phyloP scores from a whole-genome alignment of 495 filamentous ascomycete species.

The Talaromyces adpressus region DNA sequence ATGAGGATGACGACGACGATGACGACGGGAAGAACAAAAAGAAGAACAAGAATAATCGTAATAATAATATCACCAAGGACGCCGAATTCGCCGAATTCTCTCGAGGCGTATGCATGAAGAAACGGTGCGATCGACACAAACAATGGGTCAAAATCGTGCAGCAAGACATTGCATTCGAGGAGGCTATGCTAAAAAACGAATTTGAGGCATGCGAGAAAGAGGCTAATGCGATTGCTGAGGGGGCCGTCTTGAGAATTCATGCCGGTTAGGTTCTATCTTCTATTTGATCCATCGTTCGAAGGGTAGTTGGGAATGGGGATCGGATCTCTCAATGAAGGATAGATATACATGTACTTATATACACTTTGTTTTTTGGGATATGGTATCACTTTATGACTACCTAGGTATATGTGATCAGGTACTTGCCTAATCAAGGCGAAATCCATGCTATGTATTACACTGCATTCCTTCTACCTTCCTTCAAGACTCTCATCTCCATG shows the following conservation, averaged over 20 bases:
- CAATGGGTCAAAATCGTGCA: constrained; percentile 47
- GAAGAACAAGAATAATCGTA: constrained; percentile 17
- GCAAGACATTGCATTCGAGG: constrained; percentile 42
- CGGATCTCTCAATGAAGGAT: neutral
- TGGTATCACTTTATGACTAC: neutral
- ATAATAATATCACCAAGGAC: constrained; percentile 9
- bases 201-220: constrained; percentile 38
- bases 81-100: constrained; percentile 20
- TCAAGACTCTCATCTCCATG: constrained; percentile 15
- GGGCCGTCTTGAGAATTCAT: constrained; percentile 40
- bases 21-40: constrained; percentile 10
- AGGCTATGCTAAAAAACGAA: constrained; percentile 31
- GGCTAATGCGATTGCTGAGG: constrained; percentile 37
- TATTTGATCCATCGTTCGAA: neutral
- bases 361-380: neutral
- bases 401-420: neutral
- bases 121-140: constrained; percentile 45
- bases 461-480: neutral
- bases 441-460: neutral
- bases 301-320: neutral
- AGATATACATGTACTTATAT: neutral
- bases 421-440: neutral
- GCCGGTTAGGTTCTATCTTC: constrained; percentile 12
- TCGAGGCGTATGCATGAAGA: constrained; percentile 44
- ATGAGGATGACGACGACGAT: constrained; percentile 14